A percentile compares a stretch with the other conserved stretches of the same genome.
These are phyloP conservation scores for Psilocybe cyanescens DNA, from an alignment of 768 basidiomycete species.

Conservation along the genomic window DNA sequence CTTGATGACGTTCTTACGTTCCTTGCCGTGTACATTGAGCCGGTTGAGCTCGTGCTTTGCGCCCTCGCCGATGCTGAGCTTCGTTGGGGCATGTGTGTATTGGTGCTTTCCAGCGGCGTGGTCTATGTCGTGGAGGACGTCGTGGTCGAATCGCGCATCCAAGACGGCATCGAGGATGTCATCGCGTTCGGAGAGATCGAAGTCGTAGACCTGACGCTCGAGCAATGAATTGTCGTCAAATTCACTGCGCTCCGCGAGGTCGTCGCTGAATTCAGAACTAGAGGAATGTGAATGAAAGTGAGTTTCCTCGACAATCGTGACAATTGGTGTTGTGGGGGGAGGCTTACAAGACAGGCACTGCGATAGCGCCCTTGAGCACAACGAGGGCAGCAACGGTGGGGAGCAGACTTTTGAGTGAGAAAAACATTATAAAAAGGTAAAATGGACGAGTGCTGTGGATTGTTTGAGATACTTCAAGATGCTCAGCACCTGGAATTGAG, in stretches of 20 bases:
- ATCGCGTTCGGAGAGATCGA: not conserved
- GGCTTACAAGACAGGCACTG: not conserved
- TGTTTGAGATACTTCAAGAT: not conserved
- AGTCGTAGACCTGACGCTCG: too few species aligned
- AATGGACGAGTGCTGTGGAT: not conserved
- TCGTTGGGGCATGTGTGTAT: not conserved
- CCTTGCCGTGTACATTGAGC: constrained; percentile 7
- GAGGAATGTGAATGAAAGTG: not conserved
- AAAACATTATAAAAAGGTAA: not conserved
- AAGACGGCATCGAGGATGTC: not conserved
- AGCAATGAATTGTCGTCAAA: not conserved
- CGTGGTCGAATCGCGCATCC: not conserved
- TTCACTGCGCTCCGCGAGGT: not conserved
- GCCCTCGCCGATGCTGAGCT: not conserved
- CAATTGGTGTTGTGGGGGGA: not conserved
- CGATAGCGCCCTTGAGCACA: not conserved
- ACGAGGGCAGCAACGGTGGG: not conserved
- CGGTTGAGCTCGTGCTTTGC: constrained; percentile 5
- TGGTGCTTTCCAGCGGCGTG: not conserved
- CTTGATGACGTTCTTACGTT: constrained; percentile 2
- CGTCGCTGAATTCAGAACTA: not conserved
- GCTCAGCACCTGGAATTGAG: constrained; percentile 5
- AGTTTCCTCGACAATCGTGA: not conserved
- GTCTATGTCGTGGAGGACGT: not conserved
- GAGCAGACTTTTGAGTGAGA: not conserved